Evolutionary conservation across 163 green algal genomes (phyloP).

Genomic region (Coccomyxa subellipsoidea): DNA sequence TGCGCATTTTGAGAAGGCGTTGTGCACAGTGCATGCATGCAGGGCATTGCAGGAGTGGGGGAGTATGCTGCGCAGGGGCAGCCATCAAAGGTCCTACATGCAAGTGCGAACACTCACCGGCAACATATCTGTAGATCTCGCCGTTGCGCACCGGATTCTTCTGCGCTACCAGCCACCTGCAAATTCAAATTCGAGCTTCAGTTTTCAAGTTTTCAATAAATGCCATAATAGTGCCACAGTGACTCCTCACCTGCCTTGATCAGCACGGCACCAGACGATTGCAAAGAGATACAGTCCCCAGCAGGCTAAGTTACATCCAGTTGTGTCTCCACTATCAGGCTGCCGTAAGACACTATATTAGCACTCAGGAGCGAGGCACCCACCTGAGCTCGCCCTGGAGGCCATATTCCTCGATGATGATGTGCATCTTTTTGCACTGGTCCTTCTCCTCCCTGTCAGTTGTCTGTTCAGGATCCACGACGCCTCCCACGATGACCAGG

Average conservation of each 20-base stretch:
- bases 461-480: conserved; percentile 36
- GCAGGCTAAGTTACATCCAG: background rate
- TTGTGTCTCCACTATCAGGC: background rate
- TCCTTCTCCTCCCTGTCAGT: conserved; percentile 59
- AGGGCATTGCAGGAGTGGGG: too few relatives aligned
- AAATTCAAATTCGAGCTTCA: too few relatives aligned
- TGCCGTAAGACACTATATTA: too few relatives aligned
- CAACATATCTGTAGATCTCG: conserved; percentile 62
- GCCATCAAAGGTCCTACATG: background rate
- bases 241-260: too few relatives aligned
- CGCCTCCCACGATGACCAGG: conserved; percentile 74
- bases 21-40: too few relatives aligned
- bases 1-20: too few relatives aligned
- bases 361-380: too few relatives aligned
- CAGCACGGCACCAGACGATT: too few relatives aligned
- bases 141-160: conserved; percentile 77
- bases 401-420: conserved; percentile 46
- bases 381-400: conserved; percentile 33
- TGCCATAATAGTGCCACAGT: conserved; percentile 48
- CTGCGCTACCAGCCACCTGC: conserved; percentile 53
- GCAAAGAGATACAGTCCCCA: too few relatives aligned
- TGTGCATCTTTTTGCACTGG: conserved; percentile 67
- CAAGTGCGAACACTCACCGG: background rate
- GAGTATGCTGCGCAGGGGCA: too few relatives aligned
- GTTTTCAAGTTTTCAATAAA: background rate